phyloP scores from a whole-genome alignment of 495 filamentous ascomycete species.

The Neurospora pannonica region DNA sequence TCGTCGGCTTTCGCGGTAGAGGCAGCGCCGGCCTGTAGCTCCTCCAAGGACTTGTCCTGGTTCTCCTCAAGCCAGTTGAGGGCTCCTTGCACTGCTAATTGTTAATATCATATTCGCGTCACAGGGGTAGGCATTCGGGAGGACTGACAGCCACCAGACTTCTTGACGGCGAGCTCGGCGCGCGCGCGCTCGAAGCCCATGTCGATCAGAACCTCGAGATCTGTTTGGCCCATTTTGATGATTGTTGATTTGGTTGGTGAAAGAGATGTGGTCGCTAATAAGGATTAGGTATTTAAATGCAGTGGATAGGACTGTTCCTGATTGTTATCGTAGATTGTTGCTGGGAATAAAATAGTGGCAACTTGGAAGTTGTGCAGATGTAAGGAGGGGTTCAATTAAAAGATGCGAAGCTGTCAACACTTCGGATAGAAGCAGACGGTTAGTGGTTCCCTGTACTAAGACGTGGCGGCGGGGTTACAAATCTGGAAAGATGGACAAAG shows the following conservation, averaged over 20 bases:
- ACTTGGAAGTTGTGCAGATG: neutral
- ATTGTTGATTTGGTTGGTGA: neutral
- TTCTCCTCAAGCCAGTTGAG: conserved; percentile 91
- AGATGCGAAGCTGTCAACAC: neutral
- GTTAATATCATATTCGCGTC: conserved; percentile 4
- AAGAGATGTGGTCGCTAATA: neutral
- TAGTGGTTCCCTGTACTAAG: neutral
- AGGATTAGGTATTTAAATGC: neutral
- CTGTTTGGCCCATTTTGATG: conserved; percentile 52
- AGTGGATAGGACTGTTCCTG: neutral
- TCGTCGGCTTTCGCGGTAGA: conserved; percentile 8
- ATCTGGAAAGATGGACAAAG: neutral
- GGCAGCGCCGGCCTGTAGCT: conserved; percentile 47
- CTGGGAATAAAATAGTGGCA: neutral
- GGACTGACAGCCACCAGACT: conserved; percentile 61
- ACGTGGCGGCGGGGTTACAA: neutral
- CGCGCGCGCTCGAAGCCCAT: conserved; percentile 89
- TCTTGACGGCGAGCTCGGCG: conserved; percentile 72
- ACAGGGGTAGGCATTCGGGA: neutral
- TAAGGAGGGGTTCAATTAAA: neutral
- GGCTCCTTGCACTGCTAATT: conserved; percentile 64
- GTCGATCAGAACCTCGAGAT: conserved; percentile 73
- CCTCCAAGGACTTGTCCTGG: conserved; percentile 70
- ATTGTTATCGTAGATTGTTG: neutral
- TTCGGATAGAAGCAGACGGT: neutral